Base-by-base conservation (phyloP, 2,329 filamentous ascomycete genomes). In the Ophiostoma populinum region DNA sequence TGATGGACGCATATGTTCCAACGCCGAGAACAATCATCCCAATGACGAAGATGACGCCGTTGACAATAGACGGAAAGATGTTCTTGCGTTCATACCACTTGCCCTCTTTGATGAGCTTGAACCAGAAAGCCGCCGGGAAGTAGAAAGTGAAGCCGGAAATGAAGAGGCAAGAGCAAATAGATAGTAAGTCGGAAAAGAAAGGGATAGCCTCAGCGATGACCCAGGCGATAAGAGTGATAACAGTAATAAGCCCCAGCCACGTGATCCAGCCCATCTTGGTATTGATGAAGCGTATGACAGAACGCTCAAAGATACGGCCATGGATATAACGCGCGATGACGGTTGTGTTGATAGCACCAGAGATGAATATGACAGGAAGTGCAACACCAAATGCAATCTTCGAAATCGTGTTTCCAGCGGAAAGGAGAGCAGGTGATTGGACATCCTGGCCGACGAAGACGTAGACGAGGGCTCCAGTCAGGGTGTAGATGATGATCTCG, bases 261-360 rank as follows among this genome's bases (percentile, higher is more conserved):
- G 30, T 32, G 3, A 32, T 32, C 30, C 30, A 32, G 4, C 30
- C 30, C 30, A 32, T 32, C 19, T 24, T 32, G 10, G 30, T 32
- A 20, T 32, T 32, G 13, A 32, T 32, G 12, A 24, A 32, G 9
- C 30, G 30, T 8, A 32, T 32, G 12, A 32, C 20, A 4, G 30
- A 32, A 13, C 24, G 8, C n/a, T 32, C 24, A 5, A 32, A 32
- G 7, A 32, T n/a, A 9, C 30, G 30, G 13, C 30, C 30, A 10
- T 32, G 30, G 9, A 32, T 32, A 20, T 32, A 32, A 11, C 30
- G 30, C 9, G 30, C 30, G 17, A 20, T 20, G 7, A 32, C 30
- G 12, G 30, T 32, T 3, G 30, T 32, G 30, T 32, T 32, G 20
- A 32, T 32, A 6, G 30, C n/a, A 15, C 30, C 30, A 13, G 30